These are phyloP conservation scores for Ceratobasidium sp. DNA, from an alignment of 1,284 basidiomycete species.

Conservation along the genomic window DNA sequence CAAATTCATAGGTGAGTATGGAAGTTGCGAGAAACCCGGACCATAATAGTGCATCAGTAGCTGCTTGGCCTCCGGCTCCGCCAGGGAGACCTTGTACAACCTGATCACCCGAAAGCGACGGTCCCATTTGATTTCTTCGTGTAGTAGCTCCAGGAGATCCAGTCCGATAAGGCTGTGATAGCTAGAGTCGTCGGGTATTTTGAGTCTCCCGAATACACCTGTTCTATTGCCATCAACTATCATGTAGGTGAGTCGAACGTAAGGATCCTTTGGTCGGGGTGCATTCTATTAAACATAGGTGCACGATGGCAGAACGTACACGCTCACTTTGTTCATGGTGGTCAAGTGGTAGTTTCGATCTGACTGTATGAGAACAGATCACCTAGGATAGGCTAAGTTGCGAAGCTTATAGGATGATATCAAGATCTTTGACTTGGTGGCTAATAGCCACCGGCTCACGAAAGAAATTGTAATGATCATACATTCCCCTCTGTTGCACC, in stretches of 20 bases:
- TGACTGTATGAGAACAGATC: no score
- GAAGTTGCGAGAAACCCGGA: neutral
- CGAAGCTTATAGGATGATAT: no score
- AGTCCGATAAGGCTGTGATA: neutral
- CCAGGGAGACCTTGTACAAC: neutral
- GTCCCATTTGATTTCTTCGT: neutral
- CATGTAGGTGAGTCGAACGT: constrained; percentile 4
- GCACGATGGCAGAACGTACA: no score
- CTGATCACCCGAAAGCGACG: neutral
- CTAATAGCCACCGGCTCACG: no score
- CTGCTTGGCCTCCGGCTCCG: neutral
- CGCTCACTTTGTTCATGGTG: no score
- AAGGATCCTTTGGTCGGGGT: no score
- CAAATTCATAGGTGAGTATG: neutral
- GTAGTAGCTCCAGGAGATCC: neutral
- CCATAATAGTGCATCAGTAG: neutral
- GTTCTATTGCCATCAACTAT: neutral
- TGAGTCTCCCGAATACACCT: neutral
- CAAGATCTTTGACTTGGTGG: no score
- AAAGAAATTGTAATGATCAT: no score
- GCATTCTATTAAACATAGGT: no score
- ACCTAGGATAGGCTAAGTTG: no score
- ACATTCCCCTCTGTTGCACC: no score
- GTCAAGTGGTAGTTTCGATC: no score
- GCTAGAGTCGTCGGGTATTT: neutral